phyloP scores from a whole-genome alignment of 2,329 filamentous ascomycete species.

The Fusarium incarnatum region DNA sequence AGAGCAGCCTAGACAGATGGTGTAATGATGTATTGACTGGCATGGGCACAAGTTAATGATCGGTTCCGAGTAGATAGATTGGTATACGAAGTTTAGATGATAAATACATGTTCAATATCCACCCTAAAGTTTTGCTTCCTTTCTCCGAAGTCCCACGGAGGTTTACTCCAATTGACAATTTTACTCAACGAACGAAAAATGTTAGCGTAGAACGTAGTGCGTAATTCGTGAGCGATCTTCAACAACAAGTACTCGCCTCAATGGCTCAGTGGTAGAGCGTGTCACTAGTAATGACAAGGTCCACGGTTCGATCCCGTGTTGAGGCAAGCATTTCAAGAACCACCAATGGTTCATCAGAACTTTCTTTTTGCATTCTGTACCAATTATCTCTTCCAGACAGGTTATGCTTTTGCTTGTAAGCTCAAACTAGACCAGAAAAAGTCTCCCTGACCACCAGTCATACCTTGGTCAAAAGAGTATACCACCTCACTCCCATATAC shows the following conservation, averaged over 20 bases:
- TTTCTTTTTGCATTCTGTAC: not conserved
- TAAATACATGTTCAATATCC: not conserved
- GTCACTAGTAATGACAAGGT: constrained; percentile 39
- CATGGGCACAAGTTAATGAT: not conserved
- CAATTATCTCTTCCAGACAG: too few relatives aligned
- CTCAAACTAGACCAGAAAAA: not conserved
- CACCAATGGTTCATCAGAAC: rapidly evolving
- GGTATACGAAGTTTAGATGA: not conserved
- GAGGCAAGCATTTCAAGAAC: not conserved
- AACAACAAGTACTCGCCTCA: constrained; percentile 19
- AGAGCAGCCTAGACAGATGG: not conserved
- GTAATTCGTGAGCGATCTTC: rapidly evolving
- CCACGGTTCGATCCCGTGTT: constrained; percentile 35
- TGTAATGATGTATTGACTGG: not conserved
- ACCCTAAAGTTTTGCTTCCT: not conserved
- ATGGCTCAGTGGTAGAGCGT: constrained; percentile 38
- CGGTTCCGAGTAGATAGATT: not conserved
- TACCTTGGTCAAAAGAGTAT: not conserved
- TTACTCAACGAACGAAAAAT: not conserved
- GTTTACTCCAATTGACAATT: not conserved
- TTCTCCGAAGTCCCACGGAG: not conserved
- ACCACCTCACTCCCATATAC: constrained; percentile 16
- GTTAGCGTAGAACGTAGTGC: not conserved
- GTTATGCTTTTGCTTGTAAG: rapidly evolving
- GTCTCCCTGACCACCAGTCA: not conserved